These are phyloP conservation scores for Marasmius fiardii DNA, from an alignment of 1,284 basidiomycete species.

Conservation along the genomic window DNA sequence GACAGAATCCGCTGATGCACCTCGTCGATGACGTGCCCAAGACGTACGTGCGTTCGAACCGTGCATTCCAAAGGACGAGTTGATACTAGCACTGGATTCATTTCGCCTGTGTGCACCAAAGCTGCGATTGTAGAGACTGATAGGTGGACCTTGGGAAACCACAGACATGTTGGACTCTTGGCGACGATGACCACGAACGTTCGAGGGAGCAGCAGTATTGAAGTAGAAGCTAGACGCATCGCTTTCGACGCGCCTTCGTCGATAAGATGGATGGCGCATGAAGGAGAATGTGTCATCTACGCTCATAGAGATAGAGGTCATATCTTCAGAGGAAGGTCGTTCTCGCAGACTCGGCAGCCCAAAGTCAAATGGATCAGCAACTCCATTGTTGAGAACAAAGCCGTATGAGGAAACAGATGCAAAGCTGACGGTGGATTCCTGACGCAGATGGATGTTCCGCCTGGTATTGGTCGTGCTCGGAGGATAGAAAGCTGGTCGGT, in stretches of 20 bases:
- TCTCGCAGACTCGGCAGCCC: constrained; percentile 48
- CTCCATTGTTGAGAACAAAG: constrained; percentile 58
- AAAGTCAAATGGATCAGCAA: constrained; percentile 75
- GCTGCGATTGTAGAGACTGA: constrained; percentile 69
- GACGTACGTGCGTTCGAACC: constrained; percentile 52
- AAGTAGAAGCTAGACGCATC: constrained; percentile 77
- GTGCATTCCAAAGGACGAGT: constrained; percentile 51
- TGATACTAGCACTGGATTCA: constrained; percentile 51
- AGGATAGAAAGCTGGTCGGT: constrained; percentile 64
- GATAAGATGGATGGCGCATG: constrained; percentile 37
- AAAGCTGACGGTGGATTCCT: constrained; percentile 72
- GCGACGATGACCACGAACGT: constrained; percentile 42
- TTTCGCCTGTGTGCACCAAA: constrained; percentile 41
- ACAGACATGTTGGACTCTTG: constrained; percentile 42
- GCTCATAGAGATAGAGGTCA: constrained; percentile 43
- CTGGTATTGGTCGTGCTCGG: constrained; percentile 4
- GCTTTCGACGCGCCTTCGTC: constrained; percentile 61
- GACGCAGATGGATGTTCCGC: constrained; percentile 35
- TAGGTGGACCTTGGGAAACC: constrained; percentile 54
- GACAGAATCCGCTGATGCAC: constrained; percentile 61
- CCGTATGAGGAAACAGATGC: constrained; percentile 83
- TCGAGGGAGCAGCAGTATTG: constrained; percentile 33
- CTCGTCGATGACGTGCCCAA: constrained; percentile 61
- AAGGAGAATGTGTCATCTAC: constrained; percentile 76
- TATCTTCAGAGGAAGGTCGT: constrained; percentile 54